Base-by-base conservation (phyloP, 177 flowering plant species). In the Vitis hybrid region DNA sequence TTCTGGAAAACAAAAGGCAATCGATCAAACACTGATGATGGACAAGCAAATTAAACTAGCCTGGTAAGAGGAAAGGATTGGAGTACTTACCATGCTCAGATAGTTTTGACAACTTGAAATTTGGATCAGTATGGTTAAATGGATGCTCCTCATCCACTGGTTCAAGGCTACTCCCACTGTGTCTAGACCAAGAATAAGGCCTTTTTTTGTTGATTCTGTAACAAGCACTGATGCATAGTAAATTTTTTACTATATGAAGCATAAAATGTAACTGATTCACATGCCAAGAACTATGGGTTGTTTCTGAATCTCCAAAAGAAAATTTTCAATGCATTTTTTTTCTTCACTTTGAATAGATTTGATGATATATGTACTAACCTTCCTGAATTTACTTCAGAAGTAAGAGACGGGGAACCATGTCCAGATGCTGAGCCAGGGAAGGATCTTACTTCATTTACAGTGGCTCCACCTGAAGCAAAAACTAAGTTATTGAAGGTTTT, bases 101-200 rank as follows among this genome's bases (percentile, higher is more conserved):
- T 40, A 85, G 55, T 68, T 74, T 81, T 62, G 84, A 70, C 62
- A 94, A 74, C 81, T 85, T 82, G 77, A 86, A 88, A 70, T 79
- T 78, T 70, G 86, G 81, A 68, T 81, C 89, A 15, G 72, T 65
- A 23, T 74, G 64, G 23, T 75, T 60, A 81, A 79, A 85, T 70
- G 83, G 56, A 55, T 69, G 69, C 68, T 89, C 95, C 79, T 93
- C 98, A 3, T 79, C 84, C 48, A 93, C 93, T 23, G 97, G 82
- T 67, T 88, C 86, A 67, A 93, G 95, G 71, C 87, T 69, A 58
- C 73, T 72, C 12, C 81, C 75, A 71, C 85, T 82, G 66, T 79
- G 82, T 68, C 76, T 75, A 11, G 90, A 81, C 63, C 92, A 78
- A 57, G 93, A 84, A 60, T 72, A 65, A 17, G 79, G 82, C 74